phyloP scores from a whole-genome alignment of 2,329 filamentous ascomycete genomes.

The Dactylellina drechsleri region DNA sequence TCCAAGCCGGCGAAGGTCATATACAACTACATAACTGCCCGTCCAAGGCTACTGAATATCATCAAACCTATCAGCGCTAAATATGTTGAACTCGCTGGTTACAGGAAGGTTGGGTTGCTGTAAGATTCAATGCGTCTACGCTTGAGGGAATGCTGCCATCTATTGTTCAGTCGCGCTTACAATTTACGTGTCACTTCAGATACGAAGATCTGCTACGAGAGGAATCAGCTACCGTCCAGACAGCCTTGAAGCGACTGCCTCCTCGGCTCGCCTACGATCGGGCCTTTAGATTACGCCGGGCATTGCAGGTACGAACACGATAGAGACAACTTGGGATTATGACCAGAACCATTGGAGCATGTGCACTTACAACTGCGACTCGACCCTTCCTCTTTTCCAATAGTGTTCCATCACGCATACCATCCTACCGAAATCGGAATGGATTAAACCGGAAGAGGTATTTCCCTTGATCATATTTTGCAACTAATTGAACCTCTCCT shows the following conservation, averaged over 20 bases:
- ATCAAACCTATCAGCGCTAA: conserved; percentile 84
- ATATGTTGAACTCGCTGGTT: conserved; percentile 89
- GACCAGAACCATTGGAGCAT: background rate
- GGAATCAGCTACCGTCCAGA: conserved; percentile 85
- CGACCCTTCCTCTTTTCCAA: background rate
- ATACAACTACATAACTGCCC: conserved; percentile 79
- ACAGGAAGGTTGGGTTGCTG: conserved; percentile 91
- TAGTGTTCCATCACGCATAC: conserved; percentile 74
- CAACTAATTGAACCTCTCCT: conserved; percentile 17
- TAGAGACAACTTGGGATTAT: background rate
- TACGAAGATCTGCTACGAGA: conserved; percentile 95
- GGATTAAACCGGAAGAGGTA: conserved; percentile 76
- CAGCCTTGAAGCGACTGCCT: conserved; percentile 88
- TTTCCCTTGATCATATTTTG: conserved; percentile 56
- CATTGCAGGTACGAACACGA: conserved; percentile 75
- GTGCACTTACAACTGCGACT: background rate
- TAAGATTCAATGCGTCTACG: conserved; percentile 64
- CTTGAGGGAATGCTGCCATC: background rate
- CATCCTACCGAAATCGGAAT: conserved; percentile 72
- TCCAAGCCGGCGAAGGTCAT: conserved; percentile 21
- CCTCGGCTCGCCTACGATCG: conserved; percentile 95
- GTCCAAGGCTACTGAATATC: conserved; percentile 84
- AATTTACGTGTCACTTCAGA: conserved; percentile 65
- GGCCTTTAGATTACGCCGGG: conserved; percentile 94
- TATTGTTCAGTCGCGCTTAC: background rate